Evolutionary conservation across 2,329 filamentous ascomycete species (phyloP).

Genomic region (Xylariaceae sp.): DNA sequence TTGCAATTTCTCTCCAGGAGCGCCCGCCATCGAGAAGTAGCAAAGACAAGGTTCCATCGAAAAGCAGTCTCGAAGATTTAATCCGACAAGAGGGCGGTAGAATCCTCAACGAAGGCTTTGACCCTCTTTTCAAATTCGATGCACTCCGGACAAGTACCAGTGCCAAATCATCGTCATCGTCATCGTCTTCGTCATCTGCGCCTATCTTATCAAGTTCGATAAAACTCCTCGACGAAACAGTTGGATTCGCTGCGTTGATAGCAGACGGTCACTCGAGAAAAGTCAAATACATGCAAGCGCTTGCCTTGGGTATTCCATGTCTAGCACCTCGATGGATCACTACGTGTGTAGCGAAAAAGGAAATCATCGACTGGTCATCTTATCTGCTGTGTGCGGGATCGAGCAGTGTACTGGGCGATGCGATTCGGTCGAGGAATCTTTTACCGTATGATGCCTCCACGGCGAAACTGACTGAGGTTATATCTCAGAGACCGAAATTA

Average conservation of each 20-base stretch:
- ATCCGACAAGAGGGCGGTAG: conserved; percentile 68
- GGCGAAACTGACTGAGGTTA: conserved; percentile 51
- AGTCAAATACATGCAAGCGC: conserved; percentile 88
- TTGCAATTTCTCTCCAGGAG: conserved; percentile 70
- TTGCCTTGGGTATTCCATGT: conserved; percentile 84
- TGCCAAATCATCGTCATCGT: too few species aligned
- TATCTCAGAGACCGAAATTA: conserved; percentile 56
- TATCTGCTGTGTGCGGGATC: conserved; percentile 84
- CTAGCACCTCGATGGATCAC: conserved; percentile 76
- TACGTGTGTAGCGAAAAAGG: conserved; percentile 58
- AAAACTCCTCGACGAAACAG: conserved; percentile 47
- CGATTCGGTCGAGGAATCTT: conserved; percentile 68
- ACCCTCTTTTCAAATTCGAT: conserved; percentile 64
- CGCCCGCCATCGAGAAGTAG: conserved; percentile 46
- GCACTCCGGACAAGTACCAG: conserved; percentile 28
- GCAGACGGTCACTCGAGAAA: conserved; percentile 81
- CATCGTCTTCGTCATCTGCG: conserved; percentile 16
- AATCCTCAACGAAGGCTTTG: conserved; percentile 70
- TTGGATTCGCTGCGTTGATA: conserved; percentile 79
- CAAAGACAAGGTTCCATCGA: conserved; percentile 42
- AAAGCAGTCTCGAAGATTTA: conserved; percentile 46
- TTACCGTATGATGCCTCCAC: conserved; percentile 51
- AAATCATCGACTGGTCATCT: conserved; percentile 65
- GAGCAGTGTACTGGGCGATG: conserved; percentile 69
- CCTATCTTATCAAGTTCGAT: conserved; percentile 34